Evolutionary conservation across 768 basidiomycete genomes (phyloP).

Genomic region (Pholiota microspora): DNA sequence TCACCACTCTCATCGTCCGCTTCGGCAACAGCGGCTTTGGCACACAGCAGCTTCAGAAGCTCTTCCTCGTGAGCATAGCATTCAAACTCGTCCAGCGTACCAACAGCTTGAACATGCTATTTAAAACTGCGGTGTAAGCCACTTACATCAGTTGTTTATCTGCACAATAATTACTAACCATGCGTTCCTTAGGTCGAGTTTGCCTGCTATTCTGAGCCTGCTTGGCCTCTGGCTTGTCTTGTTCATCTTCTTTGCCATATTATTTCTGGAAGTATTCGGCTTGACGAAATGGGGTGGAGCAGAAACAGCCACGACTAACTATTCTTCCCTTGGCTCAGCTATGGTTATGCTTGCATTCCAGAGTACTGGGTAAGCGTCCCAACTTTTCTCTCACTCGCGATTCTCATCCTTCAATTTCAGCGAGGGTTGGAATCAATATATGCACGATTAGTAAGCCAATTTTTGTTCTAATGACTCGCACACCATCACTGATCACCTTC

Average conservation of each 20-base stretch:
- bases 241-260: conserved; percentile 89
- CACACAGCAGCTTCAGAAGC: conserved; percentile 73
- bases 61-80: conserved; percentile 90
- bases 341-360: conserved; percentile 91
- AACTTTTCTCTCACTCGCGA: conserved; percentile 7
- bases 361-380: conserved; percentile 76
- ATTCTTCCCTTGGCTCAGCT: conserved; percentile 72
- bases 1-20: conserved; percentile 75
- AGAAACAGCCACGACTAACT: conserved; percentile 73
- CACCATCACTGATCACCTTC: conserved; percentile 6
- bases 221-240: conserved; percentile 86
- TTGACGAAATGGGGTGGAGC: conserved; percentile 81
- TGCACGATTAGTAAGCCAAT: conserved; percentile 83
- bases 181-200: conserved; percentile 58
- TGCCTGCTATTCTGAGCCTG: conserved; percentile 83
- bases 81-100: conserved; percentile 93
- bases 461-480: conserved; percentile 1
- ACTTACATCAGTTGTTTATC: conserved; percentile 20
- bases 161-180: background rate
- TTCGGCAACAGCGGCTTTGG: conserved; percentile 49
- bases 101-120: conserved; percentile 87
- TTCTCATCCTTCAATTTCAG: conserved; percentile 35
- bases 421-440: conserved; percentile 96
- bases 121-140: conserved; percentile 92
- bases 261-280: conserved; percentile 88